These are phyloP conservation scores for Erysimum cheiranthoides DNA, from an alignment of 345 rosid genomes.

Conservation along the genomic window DNA sequence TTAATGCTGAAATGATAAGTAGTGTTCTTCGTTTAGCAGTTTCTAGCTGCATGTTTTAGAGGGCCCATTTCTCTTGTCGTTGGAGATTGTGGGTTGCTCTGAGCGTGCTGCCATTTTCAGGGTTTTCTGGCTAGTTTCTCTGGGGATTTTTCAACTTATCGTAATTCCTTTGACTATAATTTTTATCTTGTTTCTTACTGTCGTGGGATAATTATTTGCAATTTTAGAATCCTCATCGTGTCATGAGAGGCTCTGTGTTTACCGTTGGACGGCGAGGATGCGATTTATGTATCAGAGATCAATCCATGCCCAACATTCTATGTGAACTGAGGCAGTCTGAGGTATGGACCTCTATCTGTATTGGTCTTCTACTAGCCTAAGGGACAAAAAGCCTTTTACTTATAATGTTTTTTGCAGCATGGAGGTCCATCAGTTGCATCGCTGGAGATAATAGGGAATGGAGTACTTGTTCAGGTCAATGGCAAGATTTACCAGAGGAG, in stretches of 20 bases:
- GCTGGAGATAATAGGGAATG: constrained; percentile 76
- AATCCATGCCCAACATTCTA: constrained; percentile 57
- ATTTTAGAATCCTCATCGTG: constrained; percentile 75
- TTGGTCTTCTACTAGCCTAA: constrained; percentile 9
- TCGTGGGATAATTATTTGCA: not conserved
- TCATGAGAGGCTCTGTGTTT: constrained; percentile 61
- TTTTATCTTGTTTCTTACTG: constrained; percentile 24
- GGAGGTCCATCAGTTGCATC: constrained; percentile 69
- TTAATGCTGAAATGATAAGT: not conserved
- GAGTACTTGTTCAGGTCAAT: constrained; percentile 86
- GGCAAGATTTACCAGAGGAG: constrained; percentile 60
- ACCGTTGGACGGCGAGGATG: constrained; percentile 81
- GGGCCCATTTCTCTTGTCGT: not conserved
- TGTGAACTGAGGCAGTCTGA: constrained; percentile 77
- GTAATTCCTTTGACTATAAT: constrained; percentile 7
- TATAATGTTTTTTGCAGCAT: constrained; percentile 53
- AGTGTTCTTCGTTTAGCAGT: not conserved
- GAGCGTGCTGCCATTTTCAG: not conserved
- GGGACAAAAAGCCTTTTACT: not conserved
- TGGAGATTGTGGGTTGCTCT: not conserved
- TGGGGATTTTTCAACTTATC: constrained; percentile 4
- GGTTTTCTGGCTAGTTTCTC: not conserved
- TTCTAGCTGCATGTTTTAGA: not conserved
- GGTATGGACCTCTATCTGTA: constrained; percentile 52
- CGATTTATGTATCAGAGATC: constrained; percentile 73